Conservation (phyloP, 2,329 filamentous ascomycete species). For the Penicillium brasilianum region DNA sequence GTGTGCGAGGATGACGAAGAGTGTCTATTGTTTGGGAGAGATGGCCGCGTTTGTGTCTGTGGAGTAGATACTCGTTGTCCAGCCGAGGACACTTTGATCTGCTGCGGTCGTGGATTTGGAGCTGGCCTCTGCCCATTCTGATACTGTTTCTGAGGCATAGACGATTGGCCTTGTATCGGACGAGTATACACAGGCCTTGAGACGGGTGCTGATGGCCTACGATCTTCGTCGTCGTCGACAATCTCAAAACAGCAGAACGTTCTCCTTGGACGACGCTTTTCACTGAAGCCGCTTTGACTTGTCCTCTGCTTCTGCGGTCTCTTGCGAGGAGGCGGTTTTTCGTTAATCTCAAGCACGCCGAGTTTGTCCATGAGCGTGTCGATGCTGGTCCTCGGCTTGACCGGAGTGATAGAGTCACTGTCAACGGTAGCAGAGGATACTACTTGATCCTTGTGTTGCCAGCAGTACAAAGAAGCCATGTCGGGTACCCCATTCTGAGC, state of each 20-base stretch:
- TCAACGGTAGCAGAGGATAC: slow-evolving; percentile 25
- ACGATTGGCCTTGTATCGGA: slow-evolving; percentile 10
- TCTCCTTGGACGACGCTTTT: slow-evolving; percentile 29
- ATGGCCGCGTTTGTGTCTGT: slow-evolving; percentile 21
- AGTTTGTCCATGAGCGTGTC: slow-evolving; percentile 84
- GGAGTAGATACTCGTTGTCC: slow-evolving; percentile 12
- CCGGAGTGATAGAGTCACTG: slow-evolving; percentile 39
- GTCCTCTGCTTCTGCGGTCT: slow-evolving; percentile 10
- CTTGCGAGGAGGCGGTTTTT: slow-evolving; percentile 17
- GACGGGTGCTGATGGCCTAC: slow-evolving; percentile 30
- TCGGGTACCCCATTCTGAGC: slow-evolving; percentile 32
- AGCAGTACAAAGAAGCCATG: slow-evolving; percentile 71
- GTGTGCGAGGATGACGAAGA: slow-evolving; percentile 45
- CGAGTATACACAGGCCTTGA: slow-evolving; percentile 22
- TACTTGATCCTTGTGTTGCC: slow-evolving; percentile 93
- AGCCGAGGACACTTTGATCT: slow-evolving; percentile 16
- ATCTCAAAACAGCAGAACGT: slow-evolving; percentile 43
- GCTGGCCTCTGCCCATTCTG: slow-evolving; percentile 8
- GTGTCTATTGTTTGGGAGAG: slow-evolving; percentile 19
- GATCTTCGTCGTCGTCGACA: slow-evolving; percentile 34
- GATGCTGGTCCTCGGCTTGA: slow-evolving; percentile 75
- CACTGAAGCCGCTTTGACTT: slow-evolving; percentile 15
- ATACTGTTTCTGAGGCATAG: slow-evolving; percentile 15
- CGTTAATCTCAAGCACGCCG: slow-evolving; percentile 71
- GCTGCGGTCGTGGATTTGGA: slow-evolving; percentile 13